Evolutionary conservation across 495 filamentous ascomycete genomes (phyloP).

Genomic region (Thozetella sp.): DNA sequence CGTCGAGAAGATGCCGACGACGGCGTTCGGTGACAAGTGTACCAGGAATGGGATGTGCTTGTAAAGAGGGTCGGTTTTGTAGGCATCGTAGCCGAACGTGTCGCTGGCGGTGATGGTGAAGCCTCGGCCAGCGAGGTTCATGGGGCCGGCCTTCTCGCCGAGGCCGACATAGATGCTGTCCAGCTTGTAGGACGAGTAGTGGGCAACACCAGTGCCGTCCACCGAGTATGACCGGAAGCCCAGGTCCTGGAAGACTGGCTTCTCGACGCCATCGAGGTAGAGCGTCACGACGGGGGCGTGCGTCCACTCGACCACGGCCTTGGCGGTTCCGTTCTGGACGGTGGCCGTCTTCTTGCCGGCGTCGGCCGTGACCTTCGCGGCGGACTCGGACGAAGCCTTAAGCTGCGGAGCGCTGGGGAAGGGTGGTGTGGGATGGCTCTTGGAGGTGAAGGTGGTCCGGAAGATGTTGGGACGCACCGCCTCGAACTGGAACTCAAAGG

Average conservation of each 20-base stretch:
- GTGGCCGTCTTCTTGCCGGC: slow-evolving; percentile 24
- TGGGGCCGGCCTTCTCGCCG: slow-evolving; percentile 70
- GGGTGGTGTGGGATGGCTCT: slow-evolving; percentile 57
- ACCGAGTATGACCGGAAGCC: slow-evolving; percentile 59
- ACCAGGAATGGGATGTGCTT: slow-evolving; percentile 73
- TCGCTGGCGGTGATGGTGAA: slow-evolving; percentile 69
- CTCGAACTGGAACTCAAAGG: slow-evolving; percentile 60
- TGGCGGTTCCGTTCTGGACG: slow-evolving; percentile 49
- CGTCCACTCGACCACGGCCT: slow-evolving; percentile 56
- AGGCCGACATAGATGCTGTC: slow-evolving; percentile 64
- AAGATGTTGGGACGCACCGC: slow-evolving; percentile 61
- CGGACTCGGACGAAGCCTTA: slow-evolving; percentile 27
- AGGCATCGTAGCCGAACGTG: slow-evolving; percentile 70
- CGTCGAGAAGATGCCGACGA: slow-evolving; percentile 67
- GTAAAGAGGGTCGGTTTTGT: slow-evolving; percentile 71
- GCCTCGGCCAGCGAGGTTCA: slow-evolving; percentile 67
- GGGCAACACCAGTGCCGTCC: slow-evolving; percentile 56
- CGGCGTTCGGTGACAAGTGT: slow-evolving; percentile 59
- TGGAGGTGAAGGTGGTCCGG: slow-evolving; percentile 64
- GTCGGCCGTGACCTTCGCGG: slow-evolving; percentile 22
- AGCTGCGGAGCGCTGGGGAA: slow-evolving; percentile 58
- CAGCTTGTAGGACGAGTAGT: slow-evolving; percentile 60
- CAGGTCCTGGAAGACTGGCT: slow-evolving; percentile 4
- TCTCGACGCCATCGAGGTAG: slow-evolving; percentile 46
- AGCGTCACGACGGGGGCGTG: slow-evolving; percentile 58